A percentile compares a stretch with the other conserved stretches of the same genome.
phyloP scores from a whole-genome alignment of 2,329 filamentous ascomycete genomes.

The Aspergillus fructus region DNA sequence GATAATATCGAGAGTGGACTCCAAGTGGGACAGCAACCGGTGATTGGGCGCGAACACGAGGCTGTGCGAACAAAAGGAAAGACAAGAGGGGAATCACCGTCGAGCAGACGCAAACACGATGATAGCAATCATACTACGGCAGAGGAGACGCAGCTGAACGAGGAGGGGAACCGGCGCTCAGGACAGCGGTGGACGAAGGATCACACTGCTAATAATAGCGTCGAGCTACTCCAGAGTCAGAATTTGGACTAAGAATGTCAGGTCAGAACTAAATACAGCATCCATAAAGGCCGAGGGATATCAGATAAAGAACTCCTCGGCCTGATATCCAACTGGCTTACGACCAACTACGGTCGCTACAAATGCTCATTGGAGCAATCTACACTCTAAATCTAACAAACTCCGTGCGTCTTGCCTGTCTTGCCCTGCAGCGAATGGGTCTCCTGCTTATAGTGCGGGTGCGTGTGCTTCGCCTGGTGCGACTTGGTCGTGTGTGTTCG shows the following conservation, averaged over 20 bases:
- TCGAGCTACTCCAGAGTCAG: neutral
- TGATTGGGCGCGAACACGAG: constrained; percentile 15
- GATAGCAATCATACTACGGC: neutral
- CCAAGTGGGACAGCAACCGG: constrained; percentile 9
- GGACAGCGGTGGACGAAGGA: neutral
- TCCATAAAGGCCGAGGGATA: no score
- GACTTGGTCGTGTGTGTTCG: constrained; percentile 55
- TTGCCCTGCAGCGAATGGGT: constrained; percentile 86
- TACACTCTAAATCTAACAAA: constrained; percentile 70
- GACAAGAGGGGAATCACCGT: neutral
- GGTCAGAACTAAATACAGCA: no score
- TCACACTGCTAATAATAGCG: constrained; percentile 7
- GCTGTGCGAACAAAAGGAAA: constrained; percentile 4
- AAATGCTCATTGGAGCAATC: neutral
- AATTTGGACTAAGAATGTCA: neutral
- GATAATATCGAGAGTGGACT: neutral
- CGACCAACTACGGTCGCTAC: neutral
- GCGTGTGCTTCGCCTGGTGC: constrained; percentile 54
- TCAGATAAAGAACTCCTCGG: neutral
- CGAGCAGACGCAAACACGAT: neutral
- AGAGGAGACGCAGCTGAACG: neutral
- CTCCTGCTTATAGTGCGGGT: constrained; percentile 64
- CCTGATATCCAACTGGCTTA: neutral
- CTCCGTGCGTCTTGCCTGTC: constrained; percentile 82
- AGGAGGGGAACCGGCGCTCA: neutral